These are phyloP conservation scores for Ceratocystis ficicola DNA, from an alignment of 2,329 filamentous ascomycete genomes.

Conservation along the genomic window DNA sequence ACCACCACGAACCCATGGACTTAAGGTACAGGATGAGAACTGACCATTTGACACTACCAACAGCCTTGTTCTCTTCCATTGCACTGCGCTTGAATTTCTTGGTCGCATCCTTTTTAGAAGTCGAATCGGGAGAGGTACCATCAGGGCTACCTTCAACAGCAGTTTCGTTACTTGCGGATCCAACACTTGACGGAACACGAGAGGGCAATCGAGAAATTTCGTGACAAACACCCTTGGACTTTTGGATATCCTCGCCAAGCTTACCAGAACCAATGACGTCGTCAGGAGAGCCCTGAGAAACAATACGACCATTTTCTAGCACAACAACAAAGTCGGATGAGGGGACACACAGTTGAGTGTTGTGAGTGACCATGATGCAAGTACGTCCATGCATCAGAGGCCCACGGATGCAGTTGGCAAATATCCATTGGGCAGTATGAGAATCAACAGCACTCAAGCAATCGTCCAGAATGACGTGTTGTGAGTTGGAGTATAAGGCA, in stretches of 20 bases:
- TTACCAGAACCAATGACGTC: slow-evolving; percentile 78
- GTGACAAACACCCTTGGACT: slow-evolving; percentile 56
- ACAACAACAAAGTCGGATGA: slow-evolving; percentile 69
- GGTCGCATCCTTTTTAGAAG: slow-evolving; percentile 37
- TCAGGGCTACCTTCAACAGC: slow-evolving; percentile 37
- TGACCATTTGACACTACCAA: slow-evolving; percentile 74
- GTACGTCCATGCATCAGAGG: slow-evolving; percentile 80
- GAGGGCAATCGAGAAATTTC: slow-evolving; percentile 63
- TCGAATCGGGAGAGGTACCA: slow-evolving; percentile 36
- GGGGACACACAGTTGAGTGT: slow-evolving; percentile 75
- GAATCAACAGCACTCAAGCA: slow-evolving; percentile 94
- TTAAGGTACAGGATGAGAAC: slow-evolving; percentile 76
- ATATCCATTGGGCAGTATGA: slow-evolving; percentile 96
- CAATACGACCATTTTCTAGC: slow-evolving; percentile 74
- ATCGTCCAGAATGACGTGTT: slow-evolving; percentile 83
- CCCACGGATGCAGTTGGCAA: slow-evolving; percentile 80
- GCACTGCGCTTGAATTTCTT: slow-evolving; percentile 37
- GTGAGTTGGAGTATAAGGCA: slow-evolving; percentile 89
- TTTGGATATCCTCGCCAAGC: slow-evolving; percentile 73
- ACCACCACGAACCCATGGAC: slow-evolving; percentile 95
- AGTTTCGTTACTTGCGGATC: slow-evolving; percentile 48
- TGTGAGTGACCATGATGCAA: slow-evolving; percentile 92
- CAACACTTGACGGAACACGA: slow-evolving; percentile 61
- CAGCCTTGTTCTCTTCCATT: slow-evolving; percentile 65
- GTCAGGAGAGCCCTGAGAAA: slow-evolving; percentile 60